Evolutionary conservation across 2,329 filamentous ascomycete genomes (phyloP), one percentile per base, ranked within the genome.

Genomic region (Phialophora verrucosa): DNA sequence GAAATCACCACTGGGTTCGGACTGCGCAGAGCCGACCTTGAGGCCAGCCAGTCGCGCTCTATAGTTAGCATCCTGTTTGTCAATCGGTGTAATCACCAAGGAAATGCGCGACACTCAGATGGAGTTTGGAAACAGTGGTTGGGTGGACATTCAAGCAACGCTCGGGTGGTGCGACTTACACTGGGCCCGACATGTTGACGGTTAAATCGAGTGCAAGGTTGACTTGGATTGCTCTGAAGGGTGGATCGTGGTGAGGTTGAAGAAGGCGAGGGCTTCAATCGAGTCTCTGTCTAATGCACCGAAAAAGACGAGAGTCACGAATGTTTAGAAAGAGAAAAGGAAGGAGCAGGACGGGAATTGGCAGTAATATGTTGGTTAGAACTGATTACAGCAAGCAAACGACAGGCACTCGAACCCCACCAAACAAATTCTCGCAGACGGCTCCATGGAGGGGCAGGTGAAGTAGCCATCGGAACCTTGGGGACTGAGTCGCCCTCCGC

Each of bases 41-140:
- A 91, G 87, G 83, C 86, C 88, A 79, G 88, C 88, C 76, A 92
- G 86, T 82, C 90, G 90, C 81, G 89, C 88, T 84, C 89, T 91
- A 83, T 75, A 80, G 79, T 82, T 76, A 82, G 80, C 75, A 75
- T 75, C 71, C 69, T 74, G 74, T 66, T 73, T 69, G 75, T 78
- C 75, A 78, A 77, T 72, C 31, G 65, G 64, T 14, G 53, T 32
- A 27, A 55, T 32, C 53, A 55, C 63, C 10, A 57, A 53, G 11
- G 17, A 44, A 38, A 35, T 51, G 58, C 8, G 49, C 25, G 42
- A 20, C 17, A 51, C 14, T 51, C 58, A 32, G 51, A 20, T n/a
- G 27, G n/a, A 35, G 29, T 4, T 32, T 29, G 14, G 23, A 1
- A 27, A 29, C 23, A 11, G 25, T 27, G 49, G 23, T 51, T 2